Conservation (phyloP, 352 stramenopile species). For the Globisporangium spiculum region DNA sequence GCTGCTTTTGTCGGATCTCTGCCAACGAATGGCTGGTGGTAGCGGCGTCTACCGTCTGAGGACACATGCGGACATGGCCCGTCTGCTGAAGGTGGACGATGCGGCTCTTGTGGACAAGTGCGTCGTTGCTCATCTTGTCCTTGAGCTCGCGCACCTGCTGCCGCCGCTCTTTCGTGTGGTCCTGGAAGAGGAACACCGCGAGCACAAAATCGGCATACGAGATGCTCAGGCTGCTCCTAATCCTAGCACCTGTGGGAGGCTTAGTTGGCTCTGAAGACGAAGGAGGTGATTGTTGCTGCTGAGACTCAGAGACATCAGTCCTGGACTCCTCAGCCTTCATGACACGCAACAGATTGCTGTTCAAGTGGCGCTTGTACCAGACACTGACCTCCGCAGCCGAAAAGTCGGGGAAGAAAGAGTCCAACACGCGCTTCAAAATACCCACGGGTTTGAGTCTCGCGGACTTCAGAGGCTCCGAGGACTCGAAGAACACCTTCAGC, state of each 20-base stretch:
- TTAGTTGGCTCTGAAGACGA: not conserved
- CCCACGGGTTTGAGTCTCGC: slow-evolving; percentile 28
- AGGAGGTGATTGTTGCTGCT: not conserved
- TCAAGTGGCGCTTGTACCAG: slow-evolving; percentile 33
- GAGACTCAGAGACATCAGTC: not conserved
- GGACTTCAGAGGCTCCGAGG: slow-evolving; percentile 32
- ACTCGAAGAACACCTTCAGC: slow-evolving; percentile 39
- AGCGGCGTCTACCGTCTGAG: slow-evolving; percentile 18
- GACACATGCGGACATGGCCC: slow-evolving; percentile 67
- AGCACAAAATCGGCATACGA: slow-evolving; percentile 60
- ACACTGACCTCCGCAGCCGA: slow-evolving; percentile 23
- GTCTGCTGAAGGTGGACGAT: slow-evolving; percentile 73
- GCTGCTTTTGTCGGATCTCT: slow-evolving; percentile 7
- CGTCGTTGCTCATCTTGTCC: slow-evolving; percentile 37
- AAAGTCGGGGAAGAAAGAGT: slow-evolving; percentile 29
- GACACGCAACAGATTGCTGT: slow-evolving; percentile 10
- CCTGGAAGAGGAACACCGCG: slow-evolving; percentile 51
- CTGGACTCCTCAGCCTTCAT: slow-evolving; percentile 2
- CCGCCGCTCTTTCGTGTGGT: slow-evolving; percentile 21
- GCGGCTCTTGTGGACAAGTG: slow-evolving; percentile 48
- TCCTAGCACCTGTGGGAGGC: not conserved
- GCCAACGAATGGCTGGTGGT: slow-evolving; percentile 1
- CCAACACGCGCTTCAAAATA: slow-evolving; percentile 28
- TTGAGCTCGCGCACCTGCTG: slow-evolving; percentile 25
- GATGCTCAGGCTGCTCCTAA: slow-evolving; percentile 18